These are phyloP conservation scores for Podospora conica DNA, from an alignment of 495 filamentous ascomycete genomes.

Conservation along the genomic window DNA sequence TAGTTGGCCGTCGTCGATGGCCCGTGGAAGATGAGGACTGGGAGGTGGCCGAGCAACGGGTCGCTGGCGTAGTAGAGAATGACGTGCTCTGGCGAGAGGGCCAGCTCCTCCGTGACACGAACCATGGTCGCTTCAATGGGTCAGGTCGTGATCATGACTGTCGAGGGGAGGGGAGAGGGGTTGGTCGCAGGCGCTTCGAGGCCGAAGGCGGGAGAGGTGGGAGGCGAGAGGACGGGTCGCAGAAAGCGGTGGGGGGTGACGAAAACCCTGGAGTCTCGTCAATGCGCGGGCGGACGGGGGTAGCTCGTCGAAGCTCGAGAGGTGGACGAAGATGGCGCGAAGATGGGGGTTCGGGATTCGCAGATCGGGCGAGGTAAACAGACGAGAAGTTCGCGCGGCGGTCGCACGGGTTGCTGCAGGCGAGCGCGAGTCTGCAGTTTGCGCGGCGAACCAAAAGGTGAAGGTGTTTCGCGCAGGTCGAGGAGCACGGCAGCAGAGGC, in stretches of 20 bases:
- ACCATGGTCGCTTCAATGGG: conserved; percentile 53
- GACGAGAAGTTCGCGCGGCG: conserved; percentile 9
- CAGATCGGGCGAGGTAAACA: conserved; percentile 4
- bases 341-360: neutral
- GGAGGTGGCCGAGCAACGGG: conserved; percentile 63
- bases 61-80: conserved; percentile 77
- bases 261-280: too few relatives aligned
- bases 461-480: conserved; percentile 2
- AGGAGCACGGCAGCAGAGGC: neutral
- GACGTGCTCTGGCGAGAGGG: conserved; percentile 68
- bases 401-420: conserved; percentile 15
- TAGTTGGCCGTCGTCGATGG: conserved; percentile 76
- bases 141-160: conserved; percentile 31
- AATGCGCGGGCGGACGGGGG: neutral
- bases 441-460: neutral
- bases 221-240: neutral
- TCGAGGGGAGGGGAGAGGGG: conserved; percentile 1
- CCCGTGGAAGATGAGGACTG: conserved; percentile 78
- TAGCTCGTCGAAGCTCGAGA: neutral
- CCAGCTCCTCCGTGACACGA: conserved; percentile 57
- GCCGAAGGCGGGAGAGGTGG: neutral
- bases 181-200: neutral
- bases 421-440: neutral
- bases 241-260: neutral
- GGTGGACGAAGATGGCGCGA: neutral